Evolutionary conservation across 2,329 filamentous ascomycete species (phyloP), one percentile per base, ranked within the genome.

Genomic region (Colletotrichum truncatum): DNA sequence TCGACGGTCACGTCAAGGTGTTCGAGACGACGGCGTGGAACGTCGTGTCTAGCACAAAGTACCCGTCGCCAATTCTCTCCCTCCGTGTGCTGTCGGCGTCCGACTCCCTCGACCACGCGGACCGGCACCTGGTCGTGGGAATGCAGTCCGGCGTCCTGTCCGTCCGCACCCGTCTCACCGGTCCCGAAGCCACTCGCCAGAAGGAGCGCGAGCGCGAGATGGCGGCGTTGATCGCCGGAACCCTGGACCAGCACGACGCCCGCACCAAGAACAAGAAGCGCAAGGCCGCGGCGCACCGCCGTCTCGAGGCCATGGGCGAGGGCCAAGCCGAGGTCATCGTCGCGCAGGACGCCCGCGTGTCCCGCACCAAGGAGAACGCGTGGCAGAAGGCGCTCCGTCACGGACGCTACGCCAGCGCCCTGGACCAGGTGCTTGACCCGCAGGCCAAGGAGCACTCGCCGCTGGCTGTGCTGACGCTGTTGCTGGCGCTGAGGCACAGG

Each of bases 1-100:
- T 99, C 46, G 96, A 99, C 77, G 97, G 96, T 9, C 96, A 98
- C 78, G 90, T 98, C 81, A 99, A 99, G 81, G 89, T 99, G 38
- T 98, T 97, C 73, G 95, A 98, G 80, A 98, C 94, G 1, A 90
- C 90, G 1, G 91, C 89, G 53, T 99, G 96, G 96, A 97, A 98
- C 75, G 93, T 98, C 7, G 94, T 98, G n/a, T 91, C 93, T 38
- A 95, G 93, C 54, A 89, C 92, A 66, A 99, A 98, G 80, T 99
- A 98, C 78, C 91, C 93, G 5, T 92, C 93, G 2, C 96, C 96
- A 1, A 92, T 99, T 63, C 87, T 99, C 11, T 92, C 93, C 9
- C 86, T 98, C 64, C 88, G 87, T 65, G 91, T 97, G 43, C 88
- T 98, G 68, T 74, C 79, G 5, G 74, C 75, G 14, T 75, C 73